Evolutionary conservation across 305 asterid genomes (phyloP), one percentile per base, ranked within the genome.

Genomic region (Caryopteris hybrid): DNA sequence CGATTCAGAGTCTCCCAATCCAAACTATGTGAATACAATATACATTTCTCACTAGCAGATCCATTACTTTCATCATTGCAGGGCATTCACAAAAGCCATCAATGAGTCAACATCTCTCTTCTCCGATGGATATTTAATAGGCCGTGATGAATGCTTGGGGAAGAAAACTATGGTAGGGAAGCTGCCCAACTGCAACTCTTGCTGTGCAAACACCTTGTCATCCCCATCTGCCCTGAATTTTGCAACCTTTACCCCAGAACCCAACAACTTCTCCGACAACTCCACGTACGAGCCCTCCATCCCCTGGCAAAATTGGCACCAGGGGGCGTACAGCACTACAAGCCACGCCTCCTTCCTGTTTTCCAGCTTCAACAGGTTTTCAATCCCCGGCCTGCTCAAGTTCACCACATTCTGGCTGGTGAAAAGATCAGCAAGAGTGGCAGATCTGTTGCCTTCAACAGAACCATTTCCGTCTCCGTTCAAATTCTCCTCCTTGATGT

Each of bases 301-400:
- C 20, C 76, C 98, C 96, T 92, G 96, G 86, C 96, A 91, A 74
- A 87, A 91, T 4, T 5, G 83, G 89, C 98, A 94, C 99, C 99
- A 94, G 5, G 98, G 99, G 0, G 99, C 99, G 46, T 94, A 94
- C 21, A 89, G 81, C 68, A 94, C 98, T 0, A 94, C 96, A 0
- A 94, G 50, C 98, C 98, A 94, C 3, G 95, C 82, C 82, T 94
- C 96, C 42, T 69, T 86, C 83, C 96, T 84, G 31, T 81, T 71
- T 10, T 81, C 91, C 82, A 91, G 61, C 62, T 76, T 88, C 79
- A 91, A 54, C 79, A 94, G 54, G 71, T 94, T 94, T 79, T 94
- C 99, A 5, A 94, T 83, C 6, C 98, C 98, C 21, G 79, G 82
- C 83, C 91, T 71, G 73, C 80, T 87, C 88, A 94, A 76, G 52